Base-by-base conservation (phyloP, 2,329 filamentous ascomycete genomes). In the Fusarium euwallaceae region DNA sequence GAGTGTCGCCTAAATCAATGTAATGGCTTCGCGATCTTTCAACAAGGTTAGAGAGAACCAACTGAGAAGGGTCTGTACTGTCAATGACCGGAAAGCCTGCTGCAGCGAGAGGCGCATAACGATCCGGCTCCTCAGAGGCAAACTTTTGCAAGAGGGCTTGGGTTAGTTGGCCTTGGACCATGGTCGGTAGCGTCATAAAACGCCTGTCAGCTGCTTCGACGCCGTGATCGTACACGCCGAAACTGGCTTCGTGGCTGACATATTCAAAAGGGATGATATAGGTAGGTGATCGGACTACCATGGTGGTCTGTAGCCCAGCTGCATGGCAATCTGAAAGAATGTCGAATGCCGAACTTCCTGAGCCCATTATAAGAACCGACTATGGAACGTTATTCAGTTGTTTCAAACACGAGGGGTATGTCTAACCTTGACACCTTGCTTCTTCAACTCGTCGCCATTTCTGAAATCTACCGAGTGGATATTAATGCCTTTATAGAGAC, bases 321-420 rank as follows among this genome's bases (percentile, higher is more conserved):
- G 16, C 5, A 2, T 76, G 12, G 11, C 69, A 76, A 11, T 76
- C 71, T 2, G 43, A 60, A 3, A 76, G n/a, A 2, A 76, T 32
- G 6, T 76, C 71, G 8, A 76, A 76, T 1, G 61, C 73, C 0
- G 74, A 74, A 14, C 67, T 76, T 16, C 73, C 71, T 3, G 74
- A 76, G 4, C 71, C 74, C 14, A 74, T 32, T 0, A 76, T 14
- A 9, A 72, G 45, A 2, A 73, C 66, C 0, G 73, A 76, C 73
- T 76, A 1, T 10, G 1, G 2, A 0, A 2, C 4, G 69, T 41
- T 71, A 39, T 36, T 22, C 22, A 22, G 22, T 22, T 22, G 22
- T 22, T 20, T 6, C 1, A 2, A 6, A 12, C 5, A 9, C 0
- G 9, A 4, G 7, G 1, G 3, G 2, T 6, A 7, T 1, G 0